Percentiles rank a stretch among this genome's conserved stretches.
phyloP scores from a whole-genome alignment of 352 stramenopile genomes.

The Phytophthora pini region DNA sequence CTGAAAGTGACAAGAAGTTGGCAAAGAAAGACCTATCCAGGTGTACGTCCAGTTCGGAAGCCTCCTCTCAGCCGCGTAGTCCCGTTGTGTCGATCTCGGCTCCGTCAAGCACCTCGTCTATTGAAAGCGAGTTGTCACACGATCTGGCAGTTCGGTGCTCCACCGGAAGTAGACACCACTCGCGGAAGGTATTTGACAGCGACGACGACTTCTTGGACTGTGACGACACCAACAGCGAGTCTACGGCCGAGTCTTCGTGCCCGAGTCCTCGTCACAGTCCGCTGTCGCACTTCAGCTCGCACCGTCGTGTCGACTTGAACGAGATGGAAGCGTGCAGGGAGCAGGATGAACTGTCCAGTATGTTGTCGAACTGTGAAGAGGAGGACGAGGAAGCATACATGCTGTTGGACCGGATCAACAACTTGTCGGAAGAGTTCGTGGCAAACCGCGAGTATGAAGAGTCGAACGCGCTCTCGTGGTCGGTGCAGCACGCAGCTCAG shows the following conservation, averaged over 20 bases:
- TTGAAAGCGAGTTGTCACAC: slow-evolving; percentile 29
- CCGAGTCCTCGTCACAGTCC: slow-evolving; percentile 65
- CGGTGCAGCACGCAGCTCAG: slow-evolving; percentile 71
- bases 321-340: slow-evolving; percentile 45
- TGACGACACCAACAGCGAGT: slow-evolving; percentile 81
- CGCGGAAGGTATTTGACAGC: slow-evolving; percentile 35
- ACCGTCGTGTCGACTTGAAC: slow-evolving; percentile 35
- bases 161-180: slow-evolving; percentile 6
- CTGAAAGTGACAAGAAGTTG: slow-evolving; percentile 6
- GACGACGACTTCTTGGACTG: slow-evolving; percentile 76
- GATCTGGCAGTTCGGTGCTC: slow-evolving; percentile 24
- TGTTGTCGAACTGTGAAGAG: slow-evolving; percentile 61
- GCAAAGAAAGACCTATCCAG: slow-evolving; percentile 10
- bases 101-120: slow-evolving; percentile 22
- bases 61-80: slow-evolving; percentile 11
- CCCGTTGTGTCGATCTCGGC: slow-evolving; percentile 7
- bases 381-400: slow-evolving; percentile 71
- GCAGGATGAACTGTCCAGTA: slow-evolving; percentile 58
- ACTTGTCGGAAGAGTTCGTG: slow-evolving; percentile 68
- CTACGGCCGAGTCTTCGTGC: slow-evolving; percentile 76
- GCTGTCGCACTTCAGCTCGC: slow-evolving; percentile 33
- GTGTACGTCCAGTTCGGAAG: background rate
- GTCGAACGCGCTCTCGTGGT: slow-evolving; percentile 70
- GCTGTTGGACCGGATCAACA: slow-evolving; percentile 74
- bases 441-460: slow-evolving; percentile 78